These are phyloP conservation scores for Trifolium dubium DNA, from an alignment of 306 rosid genomes.

Conservation along the genomic window DNA sequence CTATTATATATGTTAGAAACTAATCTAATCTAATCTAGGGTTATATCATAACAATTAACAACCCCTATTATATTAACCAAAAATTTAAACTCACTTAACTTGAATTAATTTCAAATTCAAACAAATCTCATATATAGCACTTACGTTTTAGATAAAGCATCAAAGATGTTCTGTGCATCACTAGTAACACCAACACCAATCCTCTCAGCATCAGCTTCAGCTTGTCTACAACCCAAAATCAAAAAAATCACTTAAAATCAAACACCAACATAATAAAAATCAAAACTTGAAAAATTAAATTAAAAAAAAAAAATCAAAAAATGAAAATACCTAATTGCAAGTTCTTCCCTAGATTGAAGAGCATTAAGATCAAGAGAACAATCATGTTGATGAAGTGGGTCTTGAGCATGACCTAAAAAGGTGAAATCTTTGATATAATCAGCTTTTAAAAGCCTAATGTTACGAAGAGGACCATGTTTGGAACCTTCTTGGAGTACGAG, in stretches of 20 bases:
- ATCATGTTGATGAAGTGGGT: slow-evolving; percentile 71
- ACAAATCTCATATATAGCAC: slow-evolving; percentile 2
- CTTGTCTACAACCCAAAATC: slow-evolving; percentile 59
- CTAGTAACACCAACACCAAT: slow-evolving; percentile 90
- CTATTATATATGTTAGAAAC: not conserved
- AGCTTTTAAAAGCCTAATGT: slow-evolving; percentile 75
- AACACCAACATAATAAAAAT: not conserved
- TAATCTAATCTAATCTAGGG: no score
- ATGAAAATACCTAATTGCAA: slow-evolving; percentile 65
- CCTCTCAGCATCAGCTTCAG: slow-evolving; percentile 87
- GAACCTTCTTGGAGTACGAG: slow-evolving; percentile 85
- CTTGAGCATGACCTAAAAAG: slow-evolving; percentile 66
- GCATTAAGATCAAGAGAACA: slow-evolving; percentile 69
- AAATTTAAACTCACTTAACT: not conserved
- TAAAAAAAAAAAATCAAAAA: not conserved
- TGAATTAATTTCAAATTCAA: not conserved
- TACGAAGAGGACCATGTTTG: slow-evolving; percentile 66
- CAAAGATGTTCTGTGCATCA: slow-evolving; percentile 90
- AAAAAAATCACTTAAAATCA: not conserved
- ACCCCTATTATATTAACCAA: no score
- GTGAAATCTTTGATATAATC: slow-evolving; percentile 76
- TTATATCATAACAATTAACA: no score
- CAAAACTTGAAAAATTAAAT: not conserved
- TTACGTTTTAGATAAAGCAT: slow-evolving; percentile 94
- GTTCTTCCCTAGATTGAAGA: slow-evolving; percentile 74